Base-by-base conservation (phyloP, 495 filamentous ascomycete genomes). In the Daldinia vernicosa region DNA sequence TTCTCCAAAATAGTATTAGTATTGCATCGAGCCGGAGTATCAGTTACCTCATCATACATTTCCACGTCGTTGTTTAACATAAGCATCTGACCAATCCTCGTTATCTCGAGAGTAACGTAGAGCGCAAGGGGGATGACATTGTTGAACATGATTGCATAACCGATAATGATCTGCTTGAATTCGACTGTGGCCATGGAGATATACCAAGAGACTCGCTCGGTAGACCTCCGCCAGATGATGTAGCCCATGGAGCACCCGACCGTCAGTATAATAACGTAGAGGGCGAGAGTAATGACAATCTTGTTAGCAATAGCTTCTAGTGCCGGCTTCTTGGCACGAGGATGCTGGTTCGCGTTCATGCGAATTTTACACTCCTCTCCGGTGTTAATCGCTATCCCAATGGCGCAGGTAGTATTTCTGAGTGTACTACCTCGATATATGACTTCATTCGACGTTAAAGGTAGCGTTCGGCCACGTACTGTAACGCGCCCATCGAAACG, bases 1-100 rank as follows among this genome's bases (percentile, higher is more conserved):
- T 97, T 93, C 72, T 97, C 94, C 70, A 97, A 89, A 74, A 97
- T 97, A 0, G 94, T 97, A 7, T 93, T 96, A 2, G 94, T 97
- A 68, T 92, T 91, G 51, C 92, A 91, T 67, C 93, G 89, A 79
- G 94, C 89, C 12, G 93, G 92, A 6, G 93, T 97, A 74, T 97
- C 86, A 8, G 91, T 90, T 54, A 85, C 88, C 47, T 89, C 88
- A 71, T 97, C 92, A 75, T 95, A 97, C 93, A 97, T 96, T 69
- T 96, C 93, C 52, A 95, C 82, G 67, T 96, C 93, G 39, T 82
- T 82, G 69, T 95, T 83, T 24, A 96, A 83, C 62, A 86, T 63
- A 32, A 91, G 82, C 90, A 95, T 94, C 79, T 97, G 93, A 3
- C 84, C 90, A 14, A 96, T 81, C 72, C 96, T 95, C 73, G 95